These are phyloP conservation scores for Kazachstania viticola DNA, from an alignment of 805 yeast genomes.

Conservation along the genomic window DNA sequence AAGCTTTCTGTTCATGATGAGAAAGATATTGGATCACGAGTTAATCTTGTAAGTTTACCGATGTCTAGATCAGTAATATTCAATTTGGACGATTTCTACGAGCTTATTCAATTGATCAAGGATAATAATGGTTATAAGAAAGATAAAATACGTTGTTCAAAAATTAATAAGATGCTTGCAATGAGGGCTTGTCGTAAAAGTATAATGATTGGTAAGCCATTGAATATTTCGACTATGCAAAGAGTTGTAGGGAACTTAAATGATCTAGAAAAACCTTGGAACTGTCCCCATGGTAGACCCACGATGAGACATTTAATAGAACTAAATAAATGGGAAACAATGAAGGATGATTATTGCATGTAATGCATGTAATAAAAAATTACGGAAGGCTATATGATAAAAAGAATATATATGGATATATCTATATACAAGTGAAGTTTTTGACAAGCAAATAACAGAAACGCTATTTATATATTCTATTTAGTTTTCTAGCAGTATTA, in stretches of 20 bases:
- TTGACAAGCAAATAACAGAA: no score
- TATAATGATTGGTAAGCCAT: conserved; percentile 82
- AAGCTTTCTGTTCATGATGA: conserved; percentile 40
- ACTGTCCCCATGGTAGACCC: conserved; percentile 95
- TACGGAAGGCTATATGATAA: conserved; percentile 1
- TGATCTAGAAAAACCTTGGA: conserved; percentile 84
- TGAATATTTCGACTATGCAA: conserved; percentile 50
- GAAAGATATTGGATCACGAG: conserved; percentile 42
- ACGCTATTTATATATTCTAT: conserved; percentile 57
- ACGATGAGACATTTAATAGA: conserved; percentile 86
- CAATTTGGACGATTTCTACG: conserved; percentile 56
- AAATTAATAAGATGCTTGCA: conserved; percentile 76
- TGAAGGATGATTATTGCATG: conserved; percentile 32
- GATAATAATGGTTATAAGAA: conserved; percentile 38
- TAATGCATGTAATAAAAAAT: conserved; percentile 3
- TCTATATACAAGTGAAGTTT: background rate
- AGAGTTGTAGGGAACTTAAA: conserved; percentile 58
- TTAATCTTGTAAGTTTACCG: conserved; percentile 56
- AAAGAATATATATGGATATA: background rate
- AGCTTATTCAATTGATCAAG: conserved; percentile 55
- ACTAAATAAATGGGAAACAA: conserved; percentile 35
- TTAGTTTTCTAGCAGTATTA: conserved; percentile 76
- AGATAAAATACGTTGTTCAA: conserved; percentile 39
- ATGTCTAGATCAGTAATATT: conserved; percentile 59
- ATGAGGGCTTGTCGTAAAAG: conserved; percentile 92